phyloP scores from a whole-genome alignment of 352 stramenopile genomes.

The Pythium folliculosum region DNA sequence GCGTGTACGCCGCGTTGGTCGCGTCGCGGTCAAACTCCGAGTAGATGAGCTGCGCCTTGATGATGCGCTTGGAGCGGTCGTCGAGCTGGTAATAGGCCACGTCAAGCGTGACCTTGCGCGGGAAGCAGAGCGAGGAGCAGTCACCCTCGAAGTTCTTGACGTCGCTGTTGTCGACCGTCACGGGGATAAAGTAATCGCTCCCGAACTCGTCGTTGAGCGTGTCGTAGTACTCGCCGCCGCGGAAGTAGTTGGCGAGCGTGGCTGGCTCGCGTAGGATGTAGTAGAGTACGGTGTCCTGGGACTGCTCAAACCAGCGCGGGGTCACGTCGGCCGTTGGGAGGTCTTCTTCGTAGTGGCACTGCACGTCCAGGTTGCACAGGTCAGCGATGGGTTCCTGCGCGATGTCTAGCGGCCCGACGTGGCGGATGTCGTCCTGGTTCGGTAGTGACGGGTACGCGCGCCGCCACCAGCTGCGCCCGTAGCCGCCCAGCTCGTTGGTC shows the following conservation, averaged over 20 bases:
- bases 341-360: slow-evolving; percentile 95
- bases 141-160: slow-evolving; percentile 75
- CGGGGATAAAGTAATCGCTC: slow-evolving; percentile 94
- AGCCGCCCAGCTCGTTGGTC: slow-evolving; percentile 62
- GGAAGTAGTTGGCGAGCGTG: slow-evolving; percentile 87
- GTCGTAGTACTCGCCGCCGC: slow-evolving; percentile 72
- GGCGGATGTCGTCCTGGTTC: slow-evolving; percentile 94
- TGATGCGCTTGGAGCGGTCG: slow-evolving; percentile 91
- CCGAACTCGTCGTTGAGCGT: slow-evolving; percentile 50
- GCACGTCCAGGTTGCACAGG: slow-evolving; percentile 86
- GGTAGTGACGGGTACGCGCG: slow-evolving; percentile 82
- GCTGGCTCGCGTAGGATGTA: slow-evolving; percentile 92
- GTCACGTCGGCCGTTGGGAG: slow-evolving; percentile 87
- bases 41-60: slow-evolving; percentile 87
- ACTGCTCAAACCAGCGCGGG: slow-evolving; percentile 96
- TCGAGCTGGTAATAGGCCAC: slow-evolving; percentile 96
- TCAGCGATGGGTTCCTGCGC: slow-evolving; percentile 89
- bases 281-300: slow-evolving; percentile 86
- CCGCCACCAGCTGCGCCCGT: slow-evolving; percentile 73
- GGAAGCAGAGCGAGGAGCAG: slow-evolving; percentile 92
- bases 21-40: slow-evolving; percentile 94
- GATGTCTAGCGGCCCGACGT: slow-evolving; percentile 90
- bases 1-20: slow-evolving; percentile 85
- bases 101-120: slow-evolving; percentile 90
- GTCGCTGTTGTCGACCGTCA: slow-evolving; percentile 89